A percentile compares a stretch with the other conserved stretches of the same genome.
Conservation (phyloP, 257 asterid species). For the Galeopsis tetrahit region DNA sequence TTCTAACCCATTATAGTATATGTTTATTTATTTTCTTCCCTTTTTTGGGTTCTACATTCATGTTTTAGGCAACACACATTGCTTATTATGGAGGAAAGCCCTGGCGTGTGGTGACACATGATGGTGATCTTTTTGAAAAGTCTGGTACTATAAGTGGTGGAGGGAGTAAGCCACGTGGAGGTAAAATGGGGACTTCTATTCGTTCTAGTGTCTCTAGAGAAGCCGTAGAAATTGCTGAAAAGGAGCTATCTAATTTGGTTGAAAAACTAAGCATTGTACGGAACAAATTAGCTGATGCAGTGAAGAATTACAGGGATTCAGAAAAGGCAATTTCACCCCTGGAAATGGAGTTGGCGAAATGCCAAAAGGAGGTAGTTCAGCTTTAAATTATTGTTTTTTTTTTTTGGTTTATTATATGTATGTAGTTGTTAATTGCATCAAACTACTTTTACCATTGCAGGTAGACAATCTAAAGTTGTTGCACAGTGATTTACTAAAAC, state of each 20-base stretch:
- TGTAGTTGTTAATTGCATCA: not conserved
- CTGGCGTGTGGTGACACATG: conserved; percentile 92
- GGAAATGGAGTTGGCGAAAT: conserved; percentile 89
- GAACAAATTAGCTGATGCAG: conserved; percentile 62
- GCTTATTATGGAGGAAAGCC: conserved; percentile 78
- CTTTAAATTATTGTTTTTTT: conserved; percentile 1
- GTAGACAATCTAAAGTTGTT: conserved; percentile 73
- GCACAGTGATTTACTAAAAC: conserved; percentile 67
- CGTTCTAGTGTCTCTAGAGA: conserved; percentile 84
- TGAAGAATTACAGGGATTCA: conserved; percentile 56
- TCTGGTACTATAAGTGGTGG: conserved; percentile 99
- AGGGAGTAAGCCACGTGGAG: conserved; percentile 90
- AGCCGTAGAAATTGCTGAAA: conserved; percentile 76
- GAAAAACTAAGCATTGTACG: conserved; percentile 55
- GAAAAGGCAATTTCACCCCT: conserved; percentile 68
- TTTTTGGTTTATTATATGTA: conserved; percentile 20
- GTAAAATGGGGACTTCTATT: conserved; percentile 92
- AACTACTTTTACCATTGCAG: conserved; percentile 43
- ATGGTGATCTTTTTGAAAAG: conserved; percentile 91
- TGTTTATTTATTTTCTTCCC: not conserved
- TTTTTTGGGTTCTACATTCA: conserved; percentile 13
- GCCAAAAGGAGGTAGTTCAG: conserved; percentile 72
- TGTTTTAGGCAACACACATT: conserved; percentile 78
- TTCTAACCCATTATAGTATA: not conserved
- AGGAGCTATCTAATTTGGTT: conserved; percentile 66